Evolutionary conservation across 1,284 basidiomycete genomes (phyloP).

Genomic region (Gomphus sp.): DNA sequence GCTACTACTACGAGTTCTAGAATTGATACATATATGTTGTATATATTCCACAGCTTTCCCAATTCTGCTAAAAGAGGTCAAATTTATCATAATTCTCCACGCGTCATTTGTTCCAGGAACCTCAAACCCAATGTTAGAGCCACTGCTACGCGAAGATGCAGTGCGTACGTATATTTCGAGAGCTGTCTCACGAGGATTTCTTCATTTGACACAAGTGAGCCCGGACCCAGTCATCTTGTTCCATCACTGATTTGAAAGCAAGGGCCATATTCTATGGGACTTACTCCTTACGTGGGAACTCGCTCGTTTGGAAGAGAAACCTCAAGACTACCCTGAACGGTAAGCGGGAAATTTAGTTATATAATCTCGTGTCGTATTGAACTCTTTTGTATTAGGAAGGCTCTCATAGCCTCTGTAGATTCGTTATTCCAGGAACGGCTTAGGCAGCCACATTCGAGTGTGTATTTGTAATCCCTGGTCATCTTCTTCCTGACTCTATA

Average conservation of each 20-base stretch:
- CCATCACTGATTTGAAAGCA: conserved; percentile 8
- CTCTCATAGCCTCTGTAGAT: conserved; percentile 37
- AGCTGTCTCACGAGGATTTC: conserved; percentile 49
- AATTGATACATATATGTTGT: conserved; percentile 11
- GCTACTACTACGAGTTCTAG: conserved; percentile 19
- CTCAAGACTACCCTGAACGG: conserved; percentile 34
- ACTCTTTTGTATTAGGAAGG: conserved; percentile 21
- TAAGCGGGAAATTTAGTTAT: conserved; percentile 19
- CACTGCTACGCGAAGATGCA: conserved; percentile 41
- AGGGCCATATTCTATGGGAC: conserved; percentile 73
- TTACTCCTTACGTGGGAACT: conserved; percentile 68
- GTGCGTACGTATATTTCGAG: conserved; percentile 44
- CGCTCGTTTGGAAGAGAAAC: conserved; percentile 39
- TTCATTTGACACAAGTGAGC: conserved; percentile 52
- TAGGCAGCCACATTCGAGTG: conserved; percentile 62
- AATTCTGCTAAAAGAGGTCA: conserved; percentile 58
- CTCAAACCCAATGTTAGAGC: conserved; percentile 27
- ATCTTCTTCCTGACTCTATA: conserved; percentile 23
- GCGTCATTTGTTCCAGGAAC: conserved; percentile 30
- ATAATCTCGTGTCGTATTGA: not conserved
- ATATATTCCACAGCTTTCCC: conserved; percentile 48
- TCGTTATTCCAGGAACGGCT: conserved; percentile 47
- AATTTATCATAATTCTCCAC: conserved; percentile 49
- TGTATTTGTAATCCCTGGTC: not conserved
- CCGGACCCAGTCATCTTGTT: conserved; percentile 1